phyloP scores from a whole-genome alignment of 1,139 yeast species.

The Geotrichum histeridarum region DNA sequence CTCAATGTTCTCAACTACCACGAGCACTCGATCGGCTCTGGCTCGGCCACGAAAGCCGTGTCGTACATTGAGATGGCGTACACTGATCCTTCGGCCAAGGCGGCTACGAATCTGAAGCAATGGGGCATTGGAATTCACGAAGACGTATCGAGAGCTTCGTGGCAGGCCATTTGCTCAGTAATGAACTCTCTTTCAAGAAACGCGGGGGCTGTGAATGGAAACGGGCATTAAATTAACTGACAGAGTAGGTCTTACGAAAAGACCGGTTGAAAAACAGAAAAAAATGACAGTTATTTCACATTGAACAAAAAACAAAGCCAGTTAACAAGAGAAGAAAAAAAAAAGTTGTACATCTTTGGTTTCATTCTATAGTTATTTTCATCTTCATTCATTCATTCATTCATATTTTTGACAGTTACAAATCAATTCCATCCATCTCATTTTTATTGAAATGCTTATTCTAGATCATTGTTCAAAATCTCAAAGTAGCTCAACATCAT shows the following conservation, averaged over 20 bases:
- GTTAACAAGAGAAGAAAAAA: neutral
- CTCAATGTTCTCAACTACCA: constrained; percentile 78
- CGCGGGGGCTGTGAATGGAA: neutral
- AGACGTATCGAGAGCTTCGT: constrained; percentile 88
- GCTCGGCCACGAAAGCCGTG: constrained; percentile 82
- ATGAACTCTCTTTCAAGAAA: constrained; percentile 43
- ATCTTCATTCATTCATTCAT: too few species aligned
- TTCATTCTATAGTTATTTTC: too few species aligned
- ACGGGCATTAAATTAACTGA: neutral
- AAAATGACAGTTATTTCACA: neutral
- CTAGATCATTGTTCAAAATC: too few species aligned
- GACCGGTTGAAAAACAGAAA: neutral
- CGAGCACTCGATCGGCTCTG: constrained; percentile 89
- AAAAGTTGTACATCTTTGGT: neutral
- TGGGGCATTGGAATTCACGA: constrained; percentile 97
- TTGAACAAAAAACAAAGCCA: neutral
- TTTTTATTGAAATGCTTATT: too few species aligned
- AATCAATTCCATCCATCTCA: too few species aligned
- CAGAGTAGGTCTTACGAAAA: neutral
- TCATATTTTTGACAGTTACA: too few species aligned
- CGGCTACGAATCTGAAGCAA: constrained; percentile 42
- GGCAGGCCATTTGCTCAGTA: constrained; percentile 71
- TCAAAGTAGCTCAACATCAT: too few species aligned
- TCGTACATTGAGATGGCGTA: constrained; percentile 69
- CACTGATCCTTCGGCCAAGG: constrained; percentile 27